Percentiles rank a stretch among this genome's conserved stretches.
Conservation (phyloP, 1,139 yeast genomes). For the Yamadazyma atmosphaerica region DNA sequence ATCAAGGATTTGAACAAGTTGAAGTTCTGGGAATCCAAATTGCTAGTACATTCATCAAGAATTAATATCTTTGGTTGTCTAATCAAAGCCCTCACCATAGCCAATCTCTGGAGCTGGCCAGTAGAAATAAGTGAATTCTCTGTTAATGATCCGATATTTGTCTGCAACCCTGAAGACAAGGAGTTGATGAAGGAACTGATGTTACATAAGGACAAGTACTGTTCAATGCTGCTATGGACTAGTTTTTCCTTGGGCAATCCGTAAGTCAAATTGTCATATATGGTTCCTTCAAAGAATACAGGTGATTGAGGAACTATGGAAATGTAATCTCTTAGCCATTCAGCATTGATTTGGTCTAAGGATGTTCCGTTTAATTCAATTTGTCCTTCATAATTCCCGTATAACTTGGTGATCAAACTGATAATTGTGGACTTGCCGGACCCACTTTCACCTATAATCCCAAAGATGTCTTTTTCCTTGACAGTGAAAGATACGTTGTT, state of each 20-base stretch:
- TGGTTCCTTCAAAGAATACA: slow-evolving; percentile 63
- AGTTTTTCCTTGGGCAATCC: slow-evolving; percentile 42
- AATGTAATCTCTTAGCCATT: slow-evolving; percentile 52
- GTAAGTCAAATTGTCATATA: slow-evolving; percentile 65
- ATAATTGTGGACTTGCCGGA: slow-evolving; percentile 76
- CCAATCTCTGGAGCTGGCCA: slow-evolving; percentile 78
- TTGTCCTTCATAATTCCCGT: slow-evolving; percentile 33
- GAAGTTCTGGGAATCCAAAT: slow-evolving; percentile 62
- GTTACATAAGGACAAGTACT: slow-evolving; percentile 46
- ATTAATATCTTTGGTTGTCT: slow-evolving; percentile 62
- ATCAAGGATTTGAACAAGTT: slow-evolving; percentile 43
- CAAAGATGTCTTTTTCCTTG: slow-evolving; percentile 50
- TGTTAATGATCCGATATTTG: slow-evolving; percentile 53
- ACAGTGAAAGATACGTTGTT: slow-evolving; percentile 42
- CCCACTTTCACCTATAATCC: slow-evolving; percentile 75
- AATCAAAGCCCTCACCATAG: slow-evolving; percentile 72
- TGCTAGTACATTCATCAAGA: slow-evolving; percentile 81
- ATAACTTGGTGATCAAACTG: slow-evolving; percentile 54
- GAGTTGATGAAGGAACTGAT: slow-evolving; percentile 51
- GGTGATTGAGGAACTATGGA: slow-evolving; percentile 72
- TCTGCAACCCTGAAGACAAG: slow-evolving; percentile 57
- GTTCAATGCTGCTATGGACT: slow-evolving; percentile 36
- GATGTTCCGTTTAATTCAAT: slow-evolving; percentile 42
- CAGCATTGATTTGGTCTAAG: slow-evolving; percentile 44
- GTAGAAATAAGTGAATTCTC: slow-evolving; percentile 59